These are phyloP conservation scores for Daphne laureola DNA, from an alignment of 441 rosid genomes.

Conservation along the genomic window DNA sequence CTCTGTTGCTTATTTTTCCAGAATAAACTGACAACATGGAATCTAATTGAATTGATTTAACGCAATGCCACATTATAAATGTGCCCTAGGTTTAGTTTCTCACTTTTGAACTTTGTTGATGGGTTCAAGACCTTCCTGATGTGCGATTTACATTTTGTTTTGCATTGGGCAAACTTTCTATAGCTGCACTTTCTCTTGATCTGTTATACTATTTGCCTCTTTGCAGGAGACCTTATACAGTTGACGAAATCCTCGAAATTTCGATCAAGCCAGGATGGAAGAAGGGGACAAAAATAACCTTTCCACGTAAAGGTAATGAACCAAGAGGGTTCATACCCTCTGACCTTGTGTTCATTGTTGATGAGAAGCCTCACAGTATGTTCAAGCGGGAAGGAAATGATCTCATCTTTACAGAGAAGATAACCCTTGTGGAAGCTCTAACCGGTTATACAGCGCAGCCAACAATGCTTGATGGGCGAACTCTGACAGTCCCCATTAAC, in stretches of 20 bases:
- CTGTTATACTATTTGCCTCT: not conserved
- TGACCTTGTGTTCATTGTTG: constrained; percentile 57
- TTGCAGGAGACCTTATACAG: constrained; percentile 44
- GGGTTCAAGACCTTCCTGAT: too few relatives aligned
- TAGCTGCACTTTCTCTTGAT: not conserved
- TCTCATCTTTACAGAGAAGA: constrained; percentile 44
- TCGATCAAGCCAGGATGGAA: constrained; percentile 79
- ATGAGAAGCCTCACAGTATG: constrained; percentile 63
- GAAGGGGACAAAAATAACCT: constrained; percentile 69
- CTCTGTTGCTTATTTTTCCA: too few relatives aligned
- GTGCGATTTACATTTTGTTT: too few relatives aligned
- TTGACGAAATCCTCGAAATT: constrained; percentile 57
- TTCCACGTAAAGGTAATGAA: constrained; percentile 60
- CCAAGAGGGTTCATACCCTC: constrained; percentile 56
- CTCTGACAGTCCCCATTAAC: constrained; percentile 34
- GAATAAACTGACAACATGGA: too few relatives aligned
- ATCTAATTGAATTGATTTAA: too few relatives aligned
- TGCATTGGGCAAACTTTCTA: too few relatives aligned
- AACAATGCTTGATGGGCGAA: constrained; percentile 53
- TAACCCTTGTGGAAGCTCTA: constrained; percentile 60
- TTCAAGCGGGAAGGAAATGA: constrained; percentile 77
- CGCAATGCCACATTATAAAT: too few relatives aligned
- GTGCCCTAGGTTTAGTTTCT: too few relatives aligned
- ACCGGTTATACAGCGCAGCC: constrained; percentile 51
- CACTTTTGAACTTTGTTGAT: too few relatives aligned